Evolutionary conservation across 805 yeast species (phyloP).

Genomic region (Starmerella scarabaei): DNA sequence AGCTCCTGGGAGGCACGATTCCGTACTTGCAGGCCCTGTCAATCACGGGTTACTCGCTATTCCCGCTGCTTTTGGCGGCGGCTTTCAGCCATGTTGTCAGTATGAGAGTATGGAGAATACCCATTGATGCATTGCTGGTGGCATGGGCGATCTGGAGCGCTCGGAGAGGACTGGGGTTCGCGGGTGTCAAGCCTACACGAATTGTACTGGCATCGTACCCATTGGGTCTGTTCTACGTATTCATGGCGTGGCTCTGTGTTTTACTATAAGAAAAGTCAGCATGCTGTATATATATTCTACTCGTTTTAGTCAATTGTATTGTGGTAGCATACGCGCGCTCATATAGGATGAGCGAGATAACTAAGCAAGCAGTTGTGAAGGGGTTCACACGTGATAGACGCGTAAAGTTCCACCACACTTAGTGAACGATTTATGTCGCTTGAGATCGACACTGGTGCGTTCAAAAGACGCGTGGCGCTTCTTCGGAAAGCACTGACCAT

Average conservation of each 20-base stretch:
- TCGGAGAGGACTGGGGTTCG: conserved; percentile 42
- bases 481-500: conserved; percentile 22
- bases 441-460: conserved; percentile 25
- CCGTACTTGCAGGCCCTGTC: conserved; percentile 57
- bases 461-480: conserved; percentile 24
- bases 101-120: conserved; percentile 38
- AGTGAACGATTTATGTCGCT: too few species aligned
- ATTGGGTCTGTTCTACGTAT: conserved; percentile 47
- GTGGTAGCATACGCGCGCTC: too few species aligned
- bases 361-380: background rate
- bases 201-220: conserved; percentile 54
- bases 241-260: conserved; percentile 54
- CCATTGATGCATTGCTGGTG: conserved; percentile 35
- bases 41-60: conserved; percentile 56
- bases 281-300: background rate
- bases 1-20: conserved; percentile 46
- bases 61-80: conserved; percentile 49
- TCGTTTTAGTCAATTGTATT: too few species aligned
- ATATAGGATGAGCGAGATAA: too few species aligned
- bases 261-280: conserved; percentile 30
- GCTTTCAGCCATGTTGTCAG: conserved; percentile 37
- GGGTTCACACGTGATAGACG: background rate
- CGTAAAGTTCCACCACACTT: too few species aligned
- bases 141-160: conserved; percentile 58
- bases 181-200: conserved; percentile 53